A percentile compares a stretch with the other conserved stretches of the same genome.
Conservation (phyloP, 768 basidiomycete genomes). For the Xerocomus spinulosus region DNA sequence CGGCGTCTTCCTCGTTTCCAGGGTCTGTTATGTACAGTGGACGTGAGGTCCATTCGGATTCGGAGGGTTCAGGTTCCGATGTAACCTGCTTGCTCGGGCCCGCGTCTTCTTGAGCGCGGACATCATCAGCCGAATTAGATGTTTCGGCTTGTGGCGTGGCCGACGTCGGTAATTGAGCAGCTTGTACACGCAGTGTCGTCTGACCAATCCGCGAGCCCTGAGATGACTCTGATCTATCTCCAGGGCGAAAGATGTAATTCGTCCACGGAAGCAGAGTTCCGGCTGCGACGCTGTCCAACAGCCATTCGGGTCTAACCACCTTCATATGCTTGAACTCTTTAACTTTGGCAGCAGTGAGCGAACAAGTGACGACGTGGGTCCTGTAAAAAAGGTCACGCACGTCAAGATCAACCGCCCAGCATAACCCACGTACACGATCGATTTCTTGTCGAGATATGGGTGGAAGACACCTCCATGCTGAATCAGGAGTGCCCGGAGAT, state of each 20-base stretch:
- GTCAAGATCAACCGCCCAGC: neutral
- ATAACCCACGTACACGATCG: conserved; percentile 51
- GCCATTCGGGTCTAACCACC: conserved; percentile 85
- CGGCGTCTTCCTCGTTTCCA: conserved; percentile 38
- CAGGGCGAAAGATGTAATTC: conserved; percentile 58
- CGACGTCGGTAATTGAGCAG: conserved; percentile 6
- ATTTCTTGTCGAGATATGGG: conserved; percentile 78
- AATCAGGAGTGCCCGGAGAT: conserved; percentile 73
- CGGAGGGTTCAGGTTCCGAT: neutral
- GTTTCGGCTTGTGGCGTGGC: neutral
- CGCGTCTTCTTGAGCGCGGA: neutral
- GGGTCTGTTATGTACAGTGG: conserved; percentile 42
- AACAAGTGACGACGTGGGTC: conserved; percentile 89
- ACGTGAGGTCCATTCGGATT: conserved; percentile 11
- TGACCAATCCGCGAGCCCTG: conserved; percentile 40
- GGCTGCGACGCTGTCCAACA: conserved; percentile 70
- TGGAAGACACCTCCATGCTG: conserved; percentile 80
- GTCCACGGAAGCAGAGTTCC: conserved; percentile 76
- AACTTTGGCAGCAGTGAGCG: conserved; percentile 85
- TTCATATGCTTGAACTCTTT: conserved; percentile 88
- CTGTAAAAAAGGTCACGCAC: conserved; percentile 33
- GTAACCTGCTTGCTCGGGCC: conserved; percentile 1
- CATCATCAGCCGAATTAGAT: neutral
- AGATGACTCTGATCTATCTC: conserved; percentile 42
- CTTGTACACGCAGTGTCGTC: conserved; percentile 10